Percentiles rank a stretch among this genome's conserved stretches.
Conservation (phyloP, 1,284 basidiomycete species). For the Ceratobasidium sp. region DNA sequence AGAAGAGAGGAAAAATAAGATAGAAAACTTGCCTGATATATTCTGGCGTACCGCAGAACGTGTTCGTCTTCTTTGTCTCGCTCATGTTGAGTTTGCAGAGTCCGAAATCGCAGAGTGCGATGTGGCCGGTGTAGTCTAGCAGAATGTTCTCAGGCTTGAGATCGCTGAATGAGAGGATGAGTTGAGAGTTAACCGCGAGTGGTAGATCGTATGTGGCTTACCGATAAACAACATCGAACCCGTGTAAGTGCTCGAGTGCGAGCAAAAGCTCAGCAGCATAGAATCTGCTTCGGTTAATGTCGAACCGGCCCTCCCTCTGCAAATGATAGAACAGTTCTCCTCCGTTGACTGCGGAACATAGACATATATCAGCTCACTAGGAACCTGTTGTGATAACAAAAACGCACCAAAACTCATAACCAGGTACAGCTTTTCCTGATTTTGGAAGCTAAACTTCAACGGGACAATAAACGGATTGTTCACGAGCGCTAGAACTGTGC, state of each 20-base stretch:
- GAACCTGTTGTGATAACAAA: slow-evolving; percentile 4
- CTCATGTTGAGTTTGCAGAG: slow-evolving; percentile 99
- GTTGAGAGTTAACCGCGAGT: background rate
- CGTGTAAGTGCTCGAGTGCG: slow-evolving; percentile 95
- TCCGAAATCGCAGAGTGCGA: slow-evolving; percentile 98
- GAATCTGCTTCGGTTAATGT: slow-evolving; percentile 93
- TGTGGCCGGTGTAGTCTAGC: slow-evolving; percentile 97
- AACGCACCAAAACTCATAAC: slow-evolving; percentile 91
- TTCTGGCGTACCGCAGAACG: slow-evolving; percentile 44
- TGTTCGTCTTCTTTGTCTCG: slow-evolving; percentile 97
- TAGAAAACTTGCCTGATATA: slow-evolving; percentile 63
- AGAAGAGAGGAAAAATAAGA: slow-evolving; percentile 14
- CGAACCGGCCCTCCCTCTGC: slow-evolving; percentile 96
- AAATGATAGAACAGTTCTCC: slow-evolving; percentile 99
- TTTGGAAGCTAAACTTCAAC: slow-evolving; percentile 99
- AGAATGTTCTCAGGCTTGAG: slow-evolving; percentile 98
- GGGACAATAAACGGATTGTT: slow-evolving; percentile 99
- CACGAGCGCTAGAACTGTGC: slow-evolving; percentile 96
- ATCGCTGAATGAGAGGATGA: slow-evolving; percentile 68
- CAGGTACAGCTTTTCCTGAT: slow-evolving; percentile 96
- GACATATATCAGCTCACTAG: background rate
- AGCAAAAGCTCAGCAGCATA: slow-evolving; percentile 96
- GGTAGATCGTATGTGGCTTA: slow-evolving; percentile 55
- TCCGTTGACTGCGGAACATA: slow-evolving; percentile 80
- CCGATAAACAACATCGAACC: slow-evolving; percentile 99